Base-by-base conservation (phyloP, 768 basidiomycete genomes). In the Hypholoma sublateritium region DNA sequence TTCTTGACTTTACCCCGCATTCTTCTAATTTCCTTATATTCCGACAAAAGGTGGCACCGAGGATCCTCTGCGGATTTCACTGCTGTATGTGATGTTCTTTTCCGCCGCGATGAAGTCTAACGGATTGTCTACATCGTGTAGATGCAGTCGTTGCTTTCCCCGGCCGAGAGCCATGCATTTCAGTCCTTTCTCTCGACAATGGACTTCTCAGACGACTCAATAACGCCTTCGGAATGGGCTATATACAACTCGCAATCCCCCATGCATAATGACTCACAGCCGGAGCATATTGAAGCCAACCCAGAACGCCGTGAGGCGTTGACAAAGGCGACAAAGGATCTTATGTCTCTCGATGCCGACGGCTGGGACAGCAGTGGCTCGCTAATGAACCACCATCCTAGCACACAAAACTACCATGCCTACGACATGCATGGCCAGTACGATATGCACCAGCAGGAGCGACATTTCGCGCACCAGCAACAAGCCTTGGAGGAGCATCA, bases 301-400 rank as follows among this genome's bases (percentile, higher is more conserved):
- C 70, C 79, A 51, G 81, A 74, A 55, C 83, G 82, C 57, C 84
- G 76, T 56, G 85, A 88, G 53, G 85, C 85, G 1, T 79, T 93
- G 53, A 74, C 87, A 52, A 88, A 87, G 71, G 90, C 90, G 0
- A 93, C 91, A 0, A 91, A 89, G 70, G 89, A 92, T 69, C 82
- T 93, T 43, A 91, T 93, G 85, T 77, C 88, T 4, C 77, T 91
- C 24, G 88, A 88, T 57, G 62, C 74, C 24, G 76, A 70, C 13
- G 71, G 66, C 6, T 84, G 74, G 77, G 55, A 50, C 60, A 61
- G 52, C 59, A 63, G 50, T 62, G 60, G 43, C 54, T 58, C 55
- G 57, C 67, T 58, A 60, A 61, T 57, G 59, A 58, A 63, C 53
- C 58, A 60, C 45, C 55, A 44, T 28, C 44, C 44, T 32, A 49